A percentile compares a stretch with the other conserved stretches of the same genome.
Evolutionary conservation across 495 filamentous ascomycete genomes (phyloP).

Genomic region (Parmelia sp.): DNA sequence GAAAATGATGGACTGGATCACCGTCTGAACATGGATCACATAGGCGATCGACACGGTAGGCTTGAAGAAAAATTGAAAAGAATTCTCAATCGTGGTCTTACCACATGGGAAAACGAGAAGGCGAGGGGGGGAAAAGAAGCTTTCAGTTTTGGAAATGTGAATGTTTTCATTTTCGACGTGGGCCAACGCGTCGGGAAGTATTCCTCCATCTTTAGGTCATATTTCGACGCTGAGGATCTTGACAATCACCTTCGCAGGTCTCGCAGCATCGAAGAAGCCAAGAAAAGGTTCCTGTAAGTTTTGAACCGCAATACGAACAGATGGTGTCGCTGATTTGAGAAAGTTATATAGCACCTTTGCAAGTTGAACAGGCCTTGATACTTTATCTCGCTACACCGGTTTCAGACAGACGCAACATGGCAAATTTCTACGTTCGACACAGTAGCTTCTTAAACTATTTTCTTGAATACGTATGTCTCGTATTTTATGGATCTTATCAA

Average conservation of each 20-base stretch:
- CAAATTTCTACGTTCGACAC: not conserved
- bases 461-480: not conserved
- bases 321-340: not conserved
- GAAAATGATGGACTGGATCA: not conserved
- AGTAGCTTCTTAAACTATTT: not conserved
- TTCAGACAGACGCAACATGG: not conserved
- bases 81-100: not conserved
- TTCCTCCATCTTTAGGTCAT: not conserved
- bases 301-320: not conserved
- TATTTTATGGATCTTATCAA: not conserved
- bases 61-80: not conserved
- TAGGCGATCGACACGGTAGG: not conserved
- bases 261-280: not conserved
- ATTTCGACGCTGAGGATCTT: not conserved
- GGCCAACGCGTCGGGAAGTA: not conserved
- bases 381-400: not conserved
- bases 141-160: not conserved
- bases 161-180: not conserved
- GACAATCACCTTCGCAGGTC: not conserved
- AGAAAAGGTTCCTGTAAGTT: not conserved
- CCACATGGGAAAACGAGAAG: not conserved
- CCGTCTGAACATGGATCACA: not conserved
- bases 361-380: not conserved
- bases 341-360: not conserved
- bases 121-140: not conserved